phyloP scores from a whole-genome alignment of 2,329 filamentous ascomycete genomes.

The Ceratocystis colombiana region DNA sequence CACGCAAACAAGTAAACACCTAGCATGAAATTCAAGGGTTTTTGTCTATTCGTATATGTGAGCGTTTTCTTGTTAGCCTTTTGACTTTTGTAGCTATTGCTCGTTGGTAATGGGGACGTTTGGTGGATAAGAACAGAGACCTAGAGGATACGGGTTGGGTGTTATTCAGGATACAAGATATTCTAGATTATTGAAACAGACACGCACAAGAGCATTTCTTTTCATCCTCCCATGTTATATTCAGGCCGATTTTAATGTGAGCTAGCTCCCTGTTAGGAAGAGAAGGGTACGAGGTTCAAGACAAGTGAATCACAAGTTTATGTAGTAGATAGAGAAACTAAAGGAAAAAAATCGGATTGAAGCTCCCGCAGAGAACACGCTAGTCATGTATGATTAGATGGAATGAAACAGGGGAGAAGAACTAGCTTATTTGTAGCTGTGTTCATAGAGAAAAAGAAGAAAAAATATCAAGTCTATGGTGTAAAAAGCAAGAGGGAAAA shows the following conservation, averaged over 20 bases:
- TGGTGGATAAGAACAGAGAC: neutral
- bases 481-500: conserved; percentile 16
- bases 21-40: neutral
- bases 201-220: conserved; percentile 6
- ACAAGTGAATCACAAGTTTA: neutral
- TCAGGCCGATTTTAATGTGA: neutral
- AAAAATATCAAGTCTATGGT: neutral
- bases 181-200: conserved; percentile 3
- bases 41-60: neutral
- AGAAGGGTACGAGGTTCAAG: neutral
- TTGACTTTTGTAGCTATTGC: neutral
- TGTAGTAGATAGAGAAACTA: neutral
- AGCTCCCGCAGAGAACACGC: neutral
- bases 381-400: neutral
- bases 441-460: neutral
- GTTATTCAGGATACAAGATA: neutral
- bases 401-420: neutral
- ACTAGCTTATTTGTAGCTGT: neutral
- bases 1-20: neutral
- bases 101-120: neutral
- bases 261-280: too few relatives aligned
- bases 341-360: neutral
- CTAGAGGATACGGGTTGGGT: neutral
- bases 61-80: neutral
- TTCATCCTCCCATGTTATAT: neutral